These are phyloP conservation scores for Fusarium setosum DNA, from an alignment of 2,329 filamentous ascomycete genomes.

Conservation along the genomic window DNA sequence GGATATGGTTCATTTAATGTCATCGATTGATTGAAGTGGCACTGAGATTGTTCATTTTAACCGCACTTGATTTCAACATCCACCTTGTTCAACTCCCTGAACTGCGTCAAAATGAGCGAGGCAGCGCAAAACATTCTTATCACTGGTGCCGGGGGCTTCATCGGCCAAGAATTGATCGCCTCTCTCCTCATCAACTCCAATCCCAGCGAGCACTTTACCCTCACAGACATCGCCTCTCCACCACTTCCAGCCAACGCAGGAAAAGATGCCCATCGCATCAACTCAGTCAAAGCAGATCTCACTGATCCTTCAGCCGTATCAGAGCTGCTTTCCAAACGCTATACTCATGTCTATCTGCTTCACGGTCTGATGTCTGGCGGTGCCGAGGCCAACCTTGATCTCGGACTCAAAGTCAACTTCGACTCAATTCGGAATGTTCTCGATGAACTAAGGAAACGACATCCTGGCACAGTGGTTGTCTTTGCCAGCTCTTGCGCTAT, in stretches of 20 bases:
- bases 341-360: conserved; percentile 65
- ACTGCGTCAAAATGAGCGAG: not conserved
- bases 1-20: no score
- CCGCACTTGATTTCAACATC: no score
- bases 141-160: conserved; percentile 71
- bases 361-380: conserved; percentile 74
- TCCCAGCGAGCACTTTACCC: conserved; percentile 54
- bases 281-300: conserved; percentile 49
- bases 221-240: conserved; percentile 66
- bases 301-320: conserved; percentile 42
- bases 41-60: no score
- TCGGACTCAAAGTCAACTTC: conserved; percentile 66
- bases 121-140: conserved; percentile 60
- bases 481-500: conserved; percentile 70
- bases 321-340: conserved; percentile 43
- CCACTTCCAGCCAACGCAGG: conserved; percentile 54
- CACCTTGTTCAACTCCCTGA: not conserved
- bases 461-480: conserved; percentile 63
- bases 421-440: conserved; percentile 65
- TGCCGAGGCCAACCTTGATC: conserved; percentile 67
- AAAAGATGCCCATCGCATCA: conserved; percentile 39
- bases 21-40: no score
- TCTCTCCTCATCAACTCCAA: conserved; percentile 57
- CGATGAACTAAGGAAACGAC: conserved; percentile 57
- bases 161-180: conserved; percentile 68